phyloP scores from a whole-genome alignment of 306 rosid species.

The Prunus fruticosa region DNA sequence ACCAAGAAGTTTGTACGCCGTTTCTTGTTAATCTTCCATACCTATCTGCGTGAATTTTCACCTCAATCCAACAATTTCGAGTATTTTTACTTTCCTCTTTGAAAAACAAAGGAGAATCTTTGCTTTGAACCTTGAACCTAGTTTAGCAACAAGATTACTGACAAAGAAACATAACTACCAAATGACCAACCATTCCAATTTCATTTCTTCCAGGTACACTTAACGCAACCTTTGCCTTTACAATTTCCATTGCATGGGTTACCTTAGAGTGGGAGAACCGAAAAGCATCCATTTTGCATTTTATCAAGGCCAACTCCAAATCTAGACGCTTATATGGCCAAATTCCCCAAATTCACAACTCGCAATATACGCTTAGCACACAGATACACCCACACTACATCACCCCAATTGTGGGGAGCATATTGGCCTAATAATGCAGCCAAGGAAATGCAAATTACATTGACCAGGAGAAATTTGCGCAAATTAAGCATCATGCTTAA shows the following conservation, averaged over 20 bases:
- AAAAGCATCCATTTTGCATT: too few species aligned
- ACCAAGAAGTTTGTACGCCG: background rate
- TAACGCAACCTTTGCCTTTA: too few species aligned
- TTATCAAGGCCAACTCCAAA: background rate
- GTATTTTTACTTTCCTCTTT: background rate
- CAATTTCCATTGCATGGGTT: too few species aligned
- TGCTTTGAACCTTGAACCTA: background rate
- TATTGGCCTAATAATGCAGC: background rate
- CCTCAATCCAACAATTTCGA: too few species aligned
- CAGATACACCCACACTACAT: background rate
- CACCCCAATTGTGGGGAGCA: background rate
- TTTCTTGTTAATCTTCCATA: background rate
- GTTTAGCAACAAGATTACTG: too few species aligned
- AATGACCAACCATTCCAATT: too few species aligned
- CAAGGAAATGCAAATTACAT: background rate
- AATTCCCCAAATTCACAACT: background rate
- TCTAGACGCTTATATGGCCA: background rate
- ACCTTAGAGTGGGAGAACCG: too few species aligned
- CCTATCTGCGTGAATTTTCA: too few species aligned
- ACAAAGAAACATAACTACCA: too few species aligned
- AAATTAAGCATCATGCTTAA: constrained; percentile 12
- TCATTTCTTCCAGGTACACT: too few species aligned
- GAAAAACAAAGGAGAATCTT: background rate
- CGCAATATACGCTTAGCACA: background rate
- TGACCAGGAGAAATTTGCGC: background rate